Evolutionary conservation across 305 asterid species (phyloP).

Genomic region (Plantago lanceolata): DNA sequence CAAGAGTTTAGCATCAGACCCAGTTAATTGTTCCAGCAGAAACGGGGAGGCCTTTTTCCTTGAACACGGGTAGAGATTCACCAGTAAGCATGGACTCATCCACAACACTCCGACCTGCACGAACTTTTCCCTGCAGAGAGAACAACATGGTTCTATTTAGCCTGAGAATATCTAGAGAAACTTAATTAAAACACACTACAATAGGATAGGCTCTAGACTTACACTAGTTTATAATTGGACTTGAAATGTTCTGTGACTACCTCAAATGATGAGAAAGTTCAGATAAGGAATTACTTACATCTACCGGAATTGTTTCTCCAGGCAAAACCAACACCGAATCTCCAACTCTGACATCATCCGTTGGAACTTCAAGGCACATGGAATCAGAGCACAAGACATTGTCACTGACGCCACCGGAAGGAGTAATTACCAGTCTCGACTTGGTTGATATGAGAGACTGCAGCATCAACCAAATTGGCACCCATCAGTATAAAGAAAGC

Average conservation of each 20-base stretch:
- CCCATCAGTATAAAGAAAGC: constrained; percentile 20
- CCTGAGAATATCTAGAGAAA: constrained; percentile 22
- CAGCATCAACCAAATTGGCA: constrained; percentile 32
- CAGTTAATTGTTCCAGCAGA: constrained; percentile 97
- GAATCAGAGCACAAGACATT: constrained; percentile 66
- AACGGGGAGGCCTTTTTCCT: constrained; percentile 72
- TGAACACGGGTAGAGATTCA: constrained; percentile 94
- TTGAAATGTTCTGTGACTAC: constrained; percentile 1
- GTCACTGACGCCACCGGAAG: constrained; percentile 68
- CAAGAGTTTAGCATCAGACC: constrained; percentile 49
- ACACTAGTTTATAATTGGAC: not conserved
- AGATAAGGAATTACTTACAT: constrained; percentile 52
- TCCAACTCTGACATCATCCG: constrained; percentile 82
- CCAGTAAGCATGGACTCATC: constrained; percentile 99
- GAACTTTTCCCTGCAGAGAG: constrained; percentile 68
- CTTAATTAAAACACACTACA: constrained; percentile 3
- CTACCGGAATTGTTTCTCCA: constrained; percentile 95
- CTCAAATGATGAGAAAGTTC: constrained; percentile 1
- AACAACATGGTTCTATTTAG: constrained; percentile 28
- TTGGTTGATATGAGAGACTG: constrained; percentile 91
- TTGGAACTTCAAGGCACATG: constrained; percentile 84
- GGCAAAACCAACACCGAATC: constrained; percentile 89
- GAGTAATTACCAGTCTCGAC: constrained; percentile 81
- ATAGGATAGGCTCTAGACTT: constrained; percentile 13
- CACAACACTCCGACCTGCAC: constrained; percentile 97